Evolutionary conservation across 441 rosid species (phyloP).

Genomic region (Macaranga tanarius): DNA sequence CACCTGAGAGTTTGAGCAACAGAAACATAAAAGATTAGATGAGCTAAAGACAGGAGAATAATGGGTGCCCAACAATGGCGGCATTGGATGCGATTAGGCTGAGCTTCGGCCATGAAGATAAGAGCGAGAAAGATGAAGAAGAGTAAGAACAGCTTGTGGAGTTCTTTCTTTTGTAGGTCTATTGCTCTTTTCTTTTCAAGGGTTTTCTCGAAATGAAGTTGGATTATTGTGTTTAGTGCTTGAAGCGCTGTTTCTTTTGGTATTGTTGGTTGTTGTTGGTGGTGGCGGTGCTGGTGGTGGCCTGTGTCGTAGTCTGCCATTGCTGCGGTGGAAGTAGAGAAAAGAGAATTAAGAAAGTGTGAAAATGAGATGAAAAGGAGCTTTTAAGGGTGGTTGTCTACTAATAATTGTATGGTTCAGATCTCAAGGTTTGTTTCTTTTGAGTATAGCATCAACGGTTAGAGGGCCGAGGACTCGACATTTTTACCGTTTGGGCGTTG

Average conservation of each 20-base stretch:
- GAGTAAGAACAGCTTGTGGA: conserved; percentile 78
- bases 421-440: background rate
- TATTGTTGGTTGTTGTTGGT: conserved; percentile 40
- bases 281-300: conserved; percentile 30
- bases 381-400: background rate
- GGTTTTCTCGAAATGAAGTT: conserved; percentile 95
- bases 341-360: conserved; percentile 9
- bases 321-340: conserved; percentile 21
- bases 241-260: conserved; percentile 84
- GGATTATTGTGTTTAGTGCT: conserved; percentile 90
- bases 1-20: conserved; percentile 89
- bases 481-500: too few species aligned
- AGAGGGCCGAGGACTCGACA: background rate
- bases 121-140: conserved; percentile 79
- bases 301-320: conserved; percentile 76
- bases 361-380: background rate
- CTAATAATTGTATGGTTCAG: background rate
- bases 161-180: conserved; percentile 92
- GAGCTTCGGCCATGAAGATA: conserved; percentile 55
- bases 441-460: background rate
- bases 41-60: conserved; percentile 67
- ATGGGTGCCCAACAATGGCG: conserved; percentile 93
- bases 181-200: conserved; percentile 88
- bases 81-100: conserved; percentile 70
- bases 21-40: conserved; percentile 85